Evolutionary conservation across 495 filamentous ascomycete species (phyloP), one percentile per base, ranked within the genome.

Genomic region (Lasiosphaeris hirsuta): DNA sequence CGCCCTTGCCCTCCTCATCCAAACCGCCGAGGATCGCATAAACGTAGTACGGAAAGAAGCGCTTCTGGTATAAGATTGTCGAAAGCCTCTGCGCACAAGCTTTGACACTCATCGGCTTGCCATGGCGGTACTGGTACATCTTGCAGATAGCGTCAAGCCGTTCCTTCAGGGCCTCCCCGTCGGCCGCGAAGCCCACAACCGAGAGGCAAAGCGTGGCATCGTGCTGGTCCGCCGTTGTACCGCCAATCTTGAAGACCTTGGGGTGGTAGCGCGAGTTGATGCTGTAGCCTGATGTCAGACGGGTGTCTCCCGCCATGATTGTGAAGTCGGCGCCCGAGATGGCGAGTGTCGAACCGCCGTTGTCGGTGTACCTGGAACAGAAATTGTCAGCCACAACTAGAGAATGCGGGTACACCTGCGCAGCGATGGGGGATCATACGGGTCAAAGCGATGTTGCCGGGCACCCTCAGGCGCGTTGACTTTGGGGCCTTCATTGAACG

Each of bases 11-110:
- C 60, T 97, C 88, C 74, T 96, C 94, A 70, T 97, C 95, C 51
- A 98, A 71, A 18, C 94, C 95, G 13, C 89, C 93, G 19, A 98
- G 79, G 65, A 98, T 96, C 30, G 92, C 93, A 65, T 89, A 81
- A 36, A 93, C 90, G 71, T 97, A 98, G 79, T 96, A 97, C 13
- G 94, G 94, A 81, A 98, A 98, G 79, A 98, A 98, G 23, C 94
- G 89, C 77, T 96, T 97, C 69, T 86, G 78, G 78, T 98, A 98
- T 36, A 98, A 84, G 58, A 97, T 93, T 3, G 94, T 97, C 18
- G 88, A 90, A 52, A 98, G 78, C 37, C 90, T 83, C 73, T 97
- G 92, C 33, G 94, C 94, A 72, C 92, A 96, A 11, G 94, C 94
- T 65, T 87, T 85, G 63, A 97, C 90, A 56, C 83, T 86, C 87